Evolutionary conservation across 1,284 basidiomycete species (phyloP).

Genomic region (Volvariella volvacea): DNA sequence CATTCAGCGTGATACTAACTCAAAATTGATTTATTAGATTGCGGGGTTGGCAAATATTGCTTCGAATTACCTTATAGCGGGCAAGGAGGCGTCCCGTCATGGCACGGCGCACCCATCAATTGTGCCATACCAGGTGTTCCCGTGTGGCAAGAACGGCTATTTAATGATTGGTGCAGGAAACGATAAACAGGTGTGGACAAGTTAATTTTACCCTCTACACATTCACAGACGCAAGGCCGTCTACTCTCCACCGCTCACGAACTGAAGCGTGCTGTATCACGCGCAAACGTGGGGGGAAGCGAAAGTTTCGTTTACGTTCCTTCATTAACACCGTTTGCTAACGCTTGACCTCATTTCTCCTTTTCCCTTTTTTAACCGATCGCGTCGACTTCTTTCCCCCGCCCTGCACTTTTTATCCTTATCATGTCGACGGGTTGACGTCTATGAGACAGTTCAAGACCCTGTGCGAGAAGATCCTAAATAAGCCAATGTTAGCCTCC

Average conservation of each 20-base stretch:
- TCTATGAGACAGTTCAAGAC: slow-evolving; percentile 53
- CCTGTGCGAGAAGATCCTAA: slow-evolving; percentile 55
- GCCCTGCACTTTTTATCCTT: slow-evolving; percentile 1
- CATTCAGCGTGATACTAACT: too few relatives aligned
- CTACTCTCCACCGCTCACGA: neutral
- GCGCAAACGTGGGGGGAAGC: too few relatives aligned
- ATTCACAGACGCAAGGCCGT: neutral
- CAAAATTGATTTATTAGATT: too few relatives aligned
- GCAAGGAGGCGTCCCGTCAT: slow-evolving; percentile 80
- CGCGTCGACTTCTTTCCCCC: slow-evolving; percentile 1
- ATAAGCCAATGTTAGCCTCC: slow-evolving; percentile 46
- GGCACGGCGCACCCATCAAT: slow-evolving; percentile 91
- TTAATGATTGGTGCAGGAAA: slow-evolving; percentile 95
- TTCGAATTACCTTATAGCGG: slow-evolving; percentile 87
- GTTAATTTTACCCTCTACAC: neutral
- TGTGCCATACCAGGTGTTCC: slow-evolving; percentile 90
- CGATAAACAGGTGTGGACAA: slow-evolving; percentile 68
- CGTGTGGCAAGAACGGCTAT: slow-evolving; percentile 76
- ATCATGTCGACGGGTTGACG: neutral
- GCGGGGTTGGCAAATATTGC: slow-evolving; percentile 92
- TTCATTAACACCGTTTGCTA: too few relatives aligned
- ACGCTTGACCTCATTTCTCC: too few relatives aligned
- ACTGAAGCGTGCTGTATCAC: too few relatives aligned
- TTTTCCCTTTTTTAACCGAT: slow-evolving; percentile 6
- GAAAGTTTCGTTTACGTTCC: too few relatives aligned